phyloP scores from a whole-genome alignment of 306 rosid species.

The Glycine latifolia region DNA sequence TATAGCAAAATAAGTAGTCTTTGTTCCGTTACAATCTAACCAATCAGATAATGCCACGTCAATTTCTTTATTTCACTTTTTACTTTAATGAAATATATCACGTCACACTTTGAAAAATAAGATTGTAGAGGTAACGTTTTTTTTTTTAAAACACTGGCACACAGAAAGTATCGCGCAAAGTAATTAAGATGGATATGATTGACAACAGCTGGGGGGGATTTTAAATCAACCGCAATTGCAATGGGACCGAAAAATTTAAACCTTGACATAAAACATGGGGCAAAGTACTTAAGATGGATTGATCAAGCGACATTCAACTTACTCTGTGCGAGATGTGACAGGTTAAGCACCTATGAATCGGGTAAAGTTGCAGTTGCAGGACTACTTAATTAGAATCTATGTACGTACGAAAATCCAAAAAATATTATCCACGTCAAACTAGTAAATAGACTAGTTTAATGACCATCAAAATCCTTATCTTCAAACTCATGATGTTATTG shows the following conservation, averaged over 20 bases:
- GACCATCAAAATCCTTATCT: constrained; percentile 6
- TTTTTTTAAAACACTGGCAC: too few species aligned
- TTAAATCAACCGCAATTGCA: too few species aligned
- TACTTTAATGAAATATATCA: too few species aligned
- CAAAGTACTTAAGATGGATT: background rate
- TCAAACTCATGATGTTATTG: background rate
- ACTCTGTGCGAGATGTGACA: background rate
- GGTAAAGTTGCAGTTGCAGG: background rate
- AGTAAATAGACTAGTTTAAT: background rate
- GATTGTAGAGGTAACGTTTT: too few species aligned
- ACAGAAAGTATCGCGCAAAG: background rate
- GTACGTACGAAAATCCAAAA: background rate
- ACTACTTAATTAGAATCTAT: background rate
- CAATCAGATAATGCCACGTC: too few species aligned
- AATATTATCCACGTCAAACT: background rate
- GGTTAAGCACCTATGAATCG: background rate
- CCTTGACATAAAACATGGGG: background rate
- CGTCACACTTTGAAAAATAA: too few species aligned
- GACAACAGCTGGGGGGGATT: too few species aligned
- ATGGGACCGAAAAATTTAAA: background rate
- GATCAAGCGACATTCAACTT: background rate
- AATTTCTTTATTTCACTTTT: too few species aligned
- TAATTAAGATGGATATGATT: too few species aligned
- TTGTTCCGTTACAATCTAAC: too few species aligned
- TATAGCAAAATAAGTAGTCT: too few species aligned